A percentile compares a stretch with the other conserved stretches of the same genome.
These are phyloP conservation scores for Saposhnikovia divaricata DNA, from an alignment of 129 eudicot species.

Conservation along the genomic window DNA sequence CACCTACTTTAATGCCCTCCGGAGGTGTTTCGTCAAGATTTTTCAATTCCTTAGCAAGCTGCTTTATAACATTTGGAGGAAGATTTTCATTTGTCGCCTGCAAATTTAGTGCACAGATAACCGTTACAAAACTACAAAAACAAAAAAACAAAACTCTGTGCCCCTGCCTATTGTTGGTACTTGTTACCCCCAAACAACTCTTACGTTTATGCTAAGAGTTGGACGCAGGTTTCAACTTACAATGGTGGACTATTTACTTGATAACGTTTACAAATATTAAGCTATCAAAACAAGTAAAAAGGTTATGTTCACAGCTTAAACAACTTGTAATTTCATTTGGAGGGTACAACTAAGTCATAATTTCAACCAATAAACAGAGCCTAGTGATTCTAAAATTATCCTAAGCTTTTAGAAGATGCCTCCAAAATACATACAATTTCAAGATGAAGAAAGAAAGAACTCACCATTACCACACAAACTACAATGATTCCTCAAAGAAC, in stretches of 20 bases:
- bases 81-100: constrained; percentile 97
- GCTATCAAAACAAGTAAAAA: neutral
- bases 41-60: constrained; percentile 88
- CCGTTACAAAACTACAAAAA: neutral
- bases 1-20: constrained; percentile 93
- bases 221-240: neutral
- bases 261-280: too few relatives aligned
- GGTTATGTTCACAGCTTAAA: neutral
- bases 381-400: neutral
- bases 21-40: constrained; percentile 95
- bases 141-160: neutral
- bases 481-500: neutral
- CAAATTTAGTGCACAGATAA: constrained; percentile 5
- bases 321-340: neutral
- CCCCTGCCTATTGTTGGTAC: neutral
- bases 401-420: neutral
- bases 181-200: neutral
- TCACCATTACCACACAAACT: constrained; percentile 11
- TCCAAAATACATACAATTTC: neutral
- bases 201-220: neutral
- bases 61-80: constrained; percentile 93
- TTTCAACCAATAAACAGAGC: neutral
- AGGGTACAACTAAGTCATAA: neutral
- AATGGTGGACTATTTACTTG: neutral
- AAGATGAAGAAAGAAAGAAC: neutral